Conservation (phyloP, 768 basidiomycete species). For the Austroboletus festivus region DNA sequence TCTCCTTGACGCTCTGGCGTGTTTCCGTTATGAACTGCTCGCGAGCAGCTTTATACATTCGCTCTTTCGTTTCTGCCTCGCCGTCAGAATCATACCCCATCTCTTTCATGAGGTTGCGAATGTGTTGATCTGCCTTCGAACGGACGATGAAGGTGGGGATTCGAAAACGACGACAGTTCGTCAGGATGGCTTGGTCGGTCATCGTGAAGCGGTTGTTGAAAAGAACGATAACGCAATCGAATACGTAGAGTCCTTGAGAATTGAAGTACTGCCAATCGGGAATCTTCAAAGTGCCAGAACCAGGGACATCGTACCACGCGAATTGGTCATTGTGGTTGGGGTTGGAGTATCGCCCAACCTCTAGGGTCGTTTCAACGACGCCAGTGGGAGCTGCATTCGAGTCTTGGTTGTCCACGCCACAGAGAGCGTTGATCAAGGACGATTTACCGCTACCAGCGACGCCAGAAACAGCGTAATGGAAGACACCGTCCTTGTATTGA, state of each 20-base stretch:
- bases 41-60: constrained; percentile 23
- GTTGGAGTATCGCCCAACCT: constrained; percentile 14
- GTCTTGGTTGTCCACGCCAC: constrained; percentile 26
- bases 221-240: constrained; percentile 21
- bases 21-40: constrained; percentile 29
- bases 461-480: constrained; percentile 36
- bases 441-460: constrained; percentile 37
- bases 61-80: constrained; percentile 13
- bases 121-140: constrained; percentile 23
- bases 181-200: constrained; percentile 21
- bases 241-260: constrained; percentile 23
- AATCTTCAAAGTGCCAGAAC: constrained; percentile 20
- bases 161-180: constrained; percentile 12
- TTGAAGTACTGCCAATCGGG: constrained; percentile 24
- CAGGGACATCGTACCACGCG: constrained; percentile 25
- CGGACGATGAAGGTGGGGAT: constrained; percentile 25
- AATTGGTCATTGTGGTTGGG: constrained; percentile 11
- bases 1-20: constrained; percentile 20
- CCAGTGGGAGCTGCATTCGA: constrained; percentile 17
- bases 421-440: constrained; percentile 36
- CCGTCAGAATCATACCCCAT: constrained; percentile 22
- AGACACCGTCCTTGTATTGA: constrained; percentile 25
- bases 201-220: constrained; percentile 24
- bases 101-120: constrained; percentile 17
- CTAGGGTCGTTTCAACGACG: constrained; percentile 18